Conservation (phyloP, 176 grass and related monocot species). For the Triticum timopheevii region DNA sequence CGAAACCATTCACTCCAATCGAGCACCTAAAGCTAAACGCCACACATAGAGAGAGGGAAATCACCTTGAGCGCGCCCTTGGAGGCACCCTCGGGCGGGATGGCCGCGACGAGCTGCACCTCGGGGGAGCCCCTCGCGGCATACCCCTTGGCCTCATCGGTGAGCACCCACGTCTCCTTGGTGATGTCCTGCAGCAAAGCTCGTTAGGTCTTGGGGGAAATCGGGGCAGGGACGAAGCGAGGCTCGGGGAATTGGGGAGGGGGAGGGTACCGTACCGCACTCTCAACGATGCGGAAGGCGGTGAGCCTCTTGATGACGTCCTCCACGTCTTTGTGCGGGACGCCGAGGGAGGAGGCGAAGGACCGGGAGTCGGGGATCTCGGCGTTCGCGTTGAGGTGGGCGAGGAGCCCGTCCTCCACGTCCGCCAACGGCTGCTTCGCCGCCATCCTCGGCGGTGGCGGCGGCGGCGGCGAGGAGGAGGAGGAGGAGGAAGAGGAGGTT, state of each 20-base stretch:
- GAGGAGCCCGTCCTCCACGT: conserved; percentile 67
- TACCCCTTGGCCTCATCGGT: conserved; percentile 86
- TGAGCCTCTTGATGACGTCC: conserved; percentile 90
- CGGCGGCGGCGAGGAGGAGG: background rate
- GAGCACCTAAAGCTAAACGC: background rate
- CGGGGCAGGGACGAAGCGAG: background rate
- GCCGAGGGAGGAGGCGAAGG: conserved; percentile 62
- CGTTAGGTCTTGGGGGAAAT: background rate
- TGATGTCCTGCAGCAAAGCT: conserved; percentile 56
- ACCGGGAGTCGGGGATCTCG: conserved; percentile 66
- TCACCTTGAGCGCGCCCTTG: conserved; percentile 66
- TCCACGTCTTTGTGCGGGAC: conserved; percentile 69
- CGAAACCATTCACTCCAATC: background rate
- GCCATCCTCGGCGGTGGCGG: conserved; percentile 11
- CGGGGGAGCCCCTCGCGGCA: conserved; percentile 63
- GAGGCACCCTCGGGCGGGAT: conserved; percentile 70
- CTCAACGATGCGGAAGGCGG: conserved; percentile 81
- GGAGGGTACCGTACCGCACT: conserved; percentile 5
- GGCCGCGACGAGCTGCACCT: conserved; percentile 60
- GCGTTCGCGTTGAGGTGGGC: conserved; percentile 56
- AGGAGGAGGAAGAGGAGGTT: background rate
- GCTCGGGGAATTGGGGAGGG: background rate
- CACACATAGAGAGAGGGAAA: conserved; percentile 1
- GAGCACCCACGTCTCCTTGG: conserved; percentile 69
- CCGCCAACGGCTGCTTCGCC: conserved; percentile 11